Evolutionary conservation across 1,284 basidiomycete species (phyloP), one percentile per base, ranked within the genome.

Genomic region (Gomphus sp.): DNA sequence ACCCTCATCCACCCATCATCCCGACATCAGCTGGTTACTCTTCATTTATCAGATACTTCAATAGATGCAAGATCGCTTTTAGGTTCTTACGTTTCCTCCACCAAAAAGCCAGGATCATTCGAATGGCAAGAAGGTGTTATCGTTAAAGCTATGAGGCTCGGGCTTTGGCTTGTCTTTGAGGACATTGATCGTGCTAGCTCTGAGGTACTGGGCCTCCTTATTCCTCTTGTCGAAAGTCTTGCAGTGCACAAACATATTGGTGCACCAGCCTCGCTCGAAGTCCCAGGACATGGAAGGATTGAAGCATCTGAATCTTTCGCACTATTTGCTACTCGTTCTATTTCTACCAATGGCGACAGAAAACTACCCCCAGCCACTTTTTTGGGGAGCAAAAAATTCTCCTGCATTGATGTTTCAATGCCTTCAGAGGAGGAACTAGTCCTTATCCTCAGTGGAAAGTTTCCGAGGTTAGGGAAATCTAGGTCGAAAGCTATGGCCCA

Each of bases 81-180:
- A 37, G 97, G 97, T 6, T 96, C 93, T 2, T 97, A 98, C 62
- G 78, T 93, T 3, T 97, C 96, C 1, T 98, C 95, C 0, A 78
- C 89, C 0, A 87, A 82, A 1, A 81, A 84, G 44, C 88, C 93
- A 0, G 97, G 97, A 10, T 86, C 86, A 0, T 99, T 99, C 66
- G 92, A 96, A 67, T 99, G 95, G 90, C 91, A 91, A 69, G 95
- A 99, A 65, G 97, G 97, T 11, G 89, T 95, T 0, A 77, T 99
- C 50, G 87, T 96, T 6, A 89, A 91, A 51, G 91, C 96, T 0
- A 89, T 99, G 76, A 81, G 85, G 47, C 85, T 91, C 64, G 97
- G 97, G 12, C 85, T 87, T 68, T 99, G 97, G 96, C 78, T 99
- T 2, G 85, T 99, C 2, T 81, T 99, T 49, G 89, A 97, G 68